A percentile compares a stretch with the other conserved stretches of the same genome.
Evolutionary conservation across 225 moss, liverwort and hornwort species (phyloP).

Genomic region (Pseudisothecium myosuroides): DNA sequence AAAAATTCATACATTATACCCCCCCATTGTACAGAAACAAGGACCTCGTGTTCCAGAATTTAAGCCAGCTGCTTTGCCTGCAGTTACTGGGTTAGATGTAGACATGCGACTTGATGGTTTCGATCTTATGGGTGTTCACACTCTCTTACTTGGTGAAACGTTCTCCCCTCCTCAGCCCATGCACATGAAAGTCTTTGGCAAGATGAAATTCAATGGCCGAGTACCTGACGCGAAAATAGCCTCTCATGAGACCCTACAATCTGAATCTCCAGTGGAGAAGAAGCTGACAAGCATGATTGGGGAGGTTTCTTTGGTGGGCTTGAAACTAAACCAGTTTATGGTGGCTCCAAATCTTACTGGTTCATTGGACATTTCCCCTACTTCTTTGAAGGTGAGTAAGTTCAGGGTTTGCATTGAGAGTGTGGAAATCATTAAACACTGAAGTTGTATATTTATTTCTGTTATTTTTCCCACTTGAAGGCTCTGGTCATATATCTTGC

Average conservation of each 20-base stretch:
- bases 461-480: background rate
- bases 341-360: constrained; percentile 91
- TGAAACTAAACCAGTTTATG: constrained; percentile 91
- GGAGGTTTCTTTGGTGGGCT: constrained; percentile 75
- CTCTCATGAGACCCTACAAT: background rate
- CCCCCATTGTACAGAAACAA: constrained; percentile 46
- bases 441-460: background rate
- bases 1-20: constrained; percentile 66
- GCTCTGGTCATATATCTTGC: background rate
- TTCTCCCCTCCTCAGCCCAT: constrained; percentile 58
- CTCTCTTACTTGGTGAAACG: constrained; percentile 39
- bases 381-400: constrained; percentile 67
- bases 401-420: background rate
- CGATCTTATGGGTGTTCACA: constrained; percentile 73
- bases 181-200: constrained; percentile 90
- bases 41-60: constrained; percentile 35
- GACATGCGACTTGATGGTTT: constrained; percentile 76
- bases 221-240: constrained; percentile 40
- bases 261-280: constrained; percentile 9
- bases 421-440: background rate
- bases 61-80: constrained; percentile 63
- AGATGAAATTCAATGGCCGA: constrained; percentile 84
- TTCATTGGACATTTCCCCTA: constrained; percentile 79
- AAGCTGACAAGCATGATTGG: constrained; percentile 59
- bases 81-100: constrained; percentile 80